These are phyloP conservation scores for Fusarium secorum DNA, from an alignment of 2,329 filamentous ascomycete species.

Conservation along the genomic window DNA sequence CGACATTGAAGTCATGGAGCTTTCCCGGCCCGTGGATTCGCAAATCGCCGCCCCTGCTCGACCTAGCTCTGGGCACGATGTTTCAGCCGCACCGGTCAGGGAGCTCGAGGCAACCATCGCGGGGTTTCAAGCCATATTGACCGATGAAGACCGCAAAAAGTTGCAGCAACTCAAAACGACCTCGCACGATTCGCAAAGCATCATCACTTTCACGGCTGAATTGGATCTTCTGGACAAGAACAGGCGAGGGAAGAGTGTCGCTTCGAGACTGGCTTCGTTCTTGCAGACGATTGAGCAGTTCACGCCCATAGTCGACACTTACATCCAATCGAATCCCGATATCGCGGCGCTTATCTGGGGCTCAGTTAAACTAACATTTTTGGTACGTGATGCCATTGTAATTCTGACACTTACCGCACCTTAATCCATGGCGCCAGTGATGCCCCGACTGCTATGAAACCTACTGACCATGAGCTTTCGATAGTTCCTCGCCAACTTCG, in stretches of 20 bases:
- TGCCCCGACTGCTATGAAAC: too few species aligned
- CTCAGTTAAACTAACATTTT: neutral
- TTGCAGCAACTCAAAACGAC: conserved; percentile 1
- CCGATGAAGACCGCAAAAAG: conserved; percentile 12
- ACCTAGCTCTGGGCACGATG: accelerated
- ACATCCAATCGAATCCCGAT: conserved; percentile 9
- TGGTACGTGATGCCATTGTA: neutral
- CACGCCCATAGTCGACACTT: conserved; percentile 15
- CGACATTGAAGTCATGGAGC: neutral
- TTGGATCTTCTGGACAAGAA: conserved; percentile 6
- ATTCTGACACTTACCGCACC: too few species aligned
- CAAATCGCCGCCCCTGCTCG: neutral
- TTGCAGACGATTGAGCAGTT: conserved; percentile 27
- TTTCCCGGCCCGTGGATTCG: neutral
- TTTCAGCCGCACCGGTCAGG: neutral
- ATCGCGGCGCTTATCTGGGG: conserved; percentile 18
- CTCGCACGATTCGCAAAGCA: conserved; percentile 16
- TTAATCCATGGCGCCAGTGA: too few species aligned
- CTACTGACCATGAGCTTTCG: neutral
- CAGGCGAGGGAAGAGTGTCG: conserved; percentile 20
- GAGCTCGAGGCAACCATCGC: conserved; percentile 1
- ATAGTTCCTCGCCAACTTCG: conserved; percentile 22
- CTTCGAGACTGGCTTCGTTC: conserved; percentile 8
- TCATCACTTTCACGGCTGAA: conserved; percentile 21
- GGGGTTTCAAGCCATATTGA: conserved; percentile 12